Conservation (phyloP, 1,139 yeast genomes). For the Lodderomyces parapsilosis region DNA sequence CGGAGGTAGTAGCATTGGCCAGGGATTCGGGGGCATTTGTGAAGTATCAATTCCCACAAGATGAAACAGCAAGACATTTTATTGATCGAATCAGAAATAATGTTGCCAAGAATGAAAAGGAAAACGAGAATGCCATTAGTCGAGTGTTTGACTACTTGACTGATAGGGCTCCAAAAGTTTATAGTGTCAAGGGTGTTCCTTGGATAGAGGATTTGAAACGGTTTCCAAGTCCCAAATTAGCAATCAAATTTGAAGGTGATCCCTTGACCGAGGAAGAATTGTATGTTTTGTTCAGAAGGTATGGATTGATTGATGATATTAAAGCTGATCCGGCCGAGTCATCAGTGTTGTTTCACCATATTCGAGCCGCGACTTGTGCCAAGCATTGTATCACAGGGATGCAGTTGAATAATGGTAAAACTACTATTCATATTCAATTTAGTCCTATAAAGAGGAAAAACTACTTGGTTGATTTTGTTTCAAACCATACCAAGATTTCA, state of each 20-base stretch:
- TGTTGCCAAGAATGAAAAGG: slow-evolving; percentile 30
- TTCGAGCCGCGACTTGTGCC: slow-evolving; percentile 79
- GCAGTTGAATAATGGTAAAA: slow-evolving; percentile 47
- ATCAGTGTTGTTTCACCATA: slow-evolving; percentile 48
- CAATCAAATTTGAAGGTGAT: slow-evolving; percentile 71
- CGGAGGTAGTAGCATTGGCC: slow-evolving; percentile 60
- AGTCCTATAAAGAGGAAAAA: slow-evolving; percentile 54
- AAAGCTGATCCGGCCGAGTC: slow-evolving; percentile 31
- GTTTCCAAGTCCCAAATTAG: slow-evolving; percentile 61
- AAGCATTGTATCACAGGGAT: slow-evolving; percentile 88
- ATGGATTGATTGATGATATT: slow-evolving; percentile 81
- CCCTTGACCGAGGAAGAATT: slow-evolving; percentile 80
- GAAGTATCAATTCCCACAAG: slow-evolving; percentile 61
- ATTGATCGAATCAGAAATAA: slow-evolving; percentile 51
- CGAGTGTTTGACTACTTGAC: slow-evolving; percentile 16
- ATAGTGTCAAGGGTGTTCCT: slow-evolving; percentile 85
- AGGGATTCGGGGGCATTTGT: slow-evolving; percentile 96
- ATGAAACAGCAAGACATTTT: slow-evolving; percentile 47
- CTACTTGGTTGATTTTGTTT: slow-evolving; percentile 52
- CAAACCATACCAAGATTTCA: slow-evolving; percentile 80
- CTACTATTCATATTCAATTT: slow-evolving; percentile 73
- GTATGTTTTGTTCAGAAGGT: slow-evolving; percentile 79
- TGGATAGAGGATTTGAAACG: slow-evolving; percentile 94
- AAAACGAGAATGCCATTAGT: slow-evolving; percentile 24
- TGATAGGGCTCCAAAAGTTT: slow-evolving; percentile 43